These are phyloP conservation scores for Conoideocrella luteorostrata DNA, from an alignment of 2,329 filamentous ascomycete species.

Conservation along the genomic window DNA sequence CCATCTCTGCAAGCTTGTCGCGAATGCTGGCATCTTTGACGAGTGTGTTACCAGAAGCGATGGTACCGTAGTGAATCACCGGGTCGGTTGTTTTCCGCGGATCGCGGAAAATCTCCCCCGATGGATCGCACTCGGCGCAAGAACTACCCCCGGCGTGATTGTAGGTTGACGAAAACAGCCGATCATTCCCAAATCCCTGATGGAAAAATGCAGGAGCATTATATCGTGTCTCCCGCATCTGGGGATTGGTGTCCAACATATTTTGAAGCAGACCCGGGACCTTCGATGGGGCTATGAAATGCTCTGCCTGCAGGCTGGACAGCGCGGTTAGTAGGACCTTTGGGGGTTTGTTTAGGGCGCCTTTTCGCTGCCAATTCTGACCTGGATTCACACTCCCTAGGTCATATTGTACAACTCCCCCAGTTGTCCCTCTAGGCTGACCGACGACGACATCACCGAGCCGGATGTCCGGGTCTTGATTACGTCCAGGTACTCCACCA, in stretches of 20 bases:
- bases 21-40: conserved; percentile 12
- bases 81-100: conserved; percentile 7
- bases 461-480: conserved; percentile 14
- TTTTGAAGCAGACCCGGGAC: not conserved
- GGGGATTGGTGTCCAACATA: not conserved
- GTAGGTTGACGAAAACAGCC: conserved; percentile 8
- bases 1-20: conserved; percentile 2
- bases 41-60: conserved; percentile 18
- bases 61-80: conserved; percentile 16
- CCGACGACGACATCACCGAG: conserved; percentile 23
- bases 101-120: not conserved
- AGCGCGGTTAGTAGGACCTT: conserved; percentile 11
- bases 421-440: conserved; percentile 8
- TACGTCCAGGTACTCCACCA: conserved; percentile 24
- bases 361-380: conserved; percentile 3
- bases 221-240: conserved; percentile 2
- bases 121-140: conserved; percentile 7
- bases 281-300: conserved; percentile 7
- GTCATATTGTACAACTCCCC: conserved; percentile 20
- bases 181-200: conserved; percentile 13
- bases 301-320: conserved; percentile 6
- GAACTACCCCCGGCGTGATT: conserved; percentile 5
- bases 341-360: conserved; percentile 11
- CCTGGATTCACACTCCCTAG: conserved; percentile 10
- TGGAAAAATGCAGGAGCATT: conserved; percentile 10